These are phyloP conservation scores for Penicillium psychrofluorescens DNA, from an alignment of 495 filamentous ascomycete species.

Conservation along the genomic window DNA sequence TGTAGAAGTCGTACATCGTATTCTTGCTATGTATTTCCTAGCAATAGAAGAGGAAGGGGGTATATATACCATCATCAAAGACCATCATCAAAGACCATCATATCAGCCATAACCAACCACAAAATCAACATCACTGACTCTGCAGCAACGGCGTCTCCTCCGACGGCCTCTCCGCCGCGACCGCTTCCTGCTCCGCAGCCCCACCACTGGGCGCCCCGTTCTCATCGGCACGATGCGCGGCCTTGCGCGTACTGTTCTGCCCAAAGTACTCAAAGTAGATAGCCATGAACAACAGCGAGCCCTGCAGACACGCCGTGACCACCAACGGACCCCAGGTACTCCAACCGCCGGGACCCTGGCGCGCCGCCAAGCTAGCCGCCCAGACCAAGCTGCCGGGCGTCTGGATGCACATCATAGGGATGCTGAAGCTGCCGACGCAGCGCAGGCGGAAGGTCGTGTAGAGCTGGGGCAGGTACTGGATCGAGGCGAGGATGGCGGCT, in stretches of 20 bases:
- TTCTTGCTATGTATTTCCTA: too few relatives aligned
- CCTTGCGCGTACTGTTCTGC: constrained; percentile 25
- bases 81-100: too few relatives aligned
- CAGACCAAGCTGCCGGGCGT: constrained; percentile 88
- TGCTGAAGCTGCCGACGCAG: constrained; percentile 80
- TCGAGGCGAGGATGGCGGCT: constrained; percentile 66
- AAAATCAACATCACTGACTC: constrained; percentile 12
- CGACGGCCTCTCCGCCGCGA: constrained; percentile 29
- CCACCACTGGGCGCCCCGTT: constrained; percentile 29
- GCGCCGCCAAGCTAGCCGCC: constrained; percentile 72
- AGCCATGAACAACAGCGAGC: constrained; percentile 69
- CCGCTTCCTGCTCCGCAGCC: constrained; percentile 7
- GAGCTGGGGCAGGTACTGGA: constrained; percentile 95
- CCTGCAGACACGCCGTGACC: constrained; percentile 81
- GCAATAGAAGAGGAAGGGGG: too few relatives aligned
- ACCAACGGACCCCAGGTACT: constrained; percentile 90
- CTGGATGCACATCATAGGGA: constrained; percentile 98
- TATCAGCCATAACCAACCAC: too few relatives aligned
- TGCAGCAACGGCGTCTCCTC: constrained; percentile 42
- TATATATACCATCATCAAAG: too few relatives aligned
- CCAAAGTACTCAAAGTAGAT: constrained; percentile 66
- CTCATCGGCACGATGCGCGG: constrained; percentile 22
- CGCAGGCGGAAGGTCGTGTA: constrained; percentile 80
- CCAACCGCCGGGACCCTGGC: constrained; percentile 80
- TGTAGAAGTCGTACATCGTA: too few relatives aligned